These are phyloP conservation scores for Reticulascus tulasneorum DNA, from an alignment of 2,329 filamentous ascomycete genomes.

Conservation along the genomic window DNA sequence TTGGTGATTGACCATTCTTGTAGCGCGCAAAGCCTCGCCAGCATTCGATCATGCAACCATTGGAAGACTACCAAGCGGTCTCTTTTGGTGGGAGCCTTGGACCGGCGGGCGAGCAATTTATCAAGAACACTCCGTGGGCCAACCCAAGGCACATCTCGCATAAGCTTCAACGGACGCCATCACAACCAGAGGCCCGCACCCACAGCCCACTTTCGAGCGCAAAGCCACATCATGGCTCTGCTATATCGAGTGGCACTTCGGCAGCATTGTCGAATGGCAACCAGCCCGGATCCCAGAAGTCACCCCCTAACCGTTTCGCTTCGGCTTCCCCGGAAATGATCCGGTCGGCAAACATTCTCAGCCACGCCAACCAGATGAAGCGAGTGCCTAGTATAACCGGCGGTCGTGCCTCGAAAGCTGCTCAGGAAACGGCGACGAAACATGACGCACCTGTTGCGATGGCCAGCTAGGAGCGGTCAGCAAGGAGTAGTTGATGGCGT, in stretches of 20 bases:
- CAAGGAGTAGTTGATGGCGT: conserved; percentile 9
- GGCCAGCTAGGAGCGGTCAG: conserved; percentile 13
- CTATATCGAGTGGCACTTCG: not conserved
- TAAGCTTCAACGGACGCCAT: conserved; percentile 39
- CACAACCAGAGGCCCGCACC: conserved; percentile 8
- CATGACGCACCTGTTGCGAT: conserved; percentile 11
- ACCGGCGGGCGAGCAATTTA: conserved; percentile 77
- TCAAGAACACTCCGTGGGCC: conserved; percentile 88
- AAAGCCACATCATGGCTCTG: conserved; percentile 7
- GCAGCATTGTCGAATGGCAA: conserved; percentile 9
- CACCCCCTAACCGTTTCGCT: conserved; percentile 6
- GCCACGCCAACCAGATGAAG: conserved; percentile 13
- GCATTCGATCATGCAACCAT: conserved; percentile 35
- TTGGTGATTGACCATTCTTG: not conserved
- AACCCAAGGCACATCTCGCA: conserved; percentile 79
- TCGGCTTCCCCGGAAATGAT: conserved; percentile 14
- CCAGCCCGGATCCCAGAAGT: conserved; percentile 1
- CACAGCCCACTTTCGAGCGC: conserved; percentile 10
- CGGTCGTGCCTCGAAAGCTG: conserved; percentile 12
- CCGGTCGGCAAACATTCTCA: conserved; percentile 11
- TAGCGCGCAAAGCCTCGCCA: conserved; percentile 20
- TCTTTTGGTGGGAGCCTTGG: conserved; percentile 47
- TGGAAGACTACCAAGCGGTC: conserved; percentile 45
- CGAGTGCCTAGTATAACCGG: conserved; percentile 2
- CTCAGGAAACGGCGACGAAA: conserved; percentile 12